These are phyloP conservation scores for Carex pumila DNA, from an alignment of 176 grass and related monocot species.

Conservation along the genomic window DNA sequence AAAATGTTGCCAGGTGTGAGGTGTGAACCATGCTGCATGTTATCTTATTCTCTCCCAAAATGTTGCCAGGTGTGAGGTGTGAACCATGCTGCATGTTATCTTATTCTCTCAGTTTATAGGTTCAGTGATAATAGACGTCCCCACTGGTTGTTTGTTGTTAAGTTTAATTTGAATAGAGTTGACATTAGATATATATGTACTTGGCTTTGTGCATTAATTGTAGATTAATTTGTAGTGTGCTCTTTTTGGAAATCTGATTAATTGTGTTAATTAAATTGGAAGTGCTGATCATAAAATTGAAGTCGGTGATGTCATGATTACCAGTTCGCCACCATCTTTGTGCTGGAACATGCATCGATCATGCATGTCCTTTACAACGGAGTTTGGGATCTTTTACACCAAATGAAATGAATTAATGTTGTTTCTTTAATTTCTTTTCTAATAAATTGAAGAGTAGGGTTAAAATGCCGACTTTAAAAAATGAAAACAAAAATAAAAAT, in stretches of 20 bases:
- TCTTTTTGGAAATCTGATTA: not conserved
- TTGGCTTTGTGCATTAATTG: not conserved
- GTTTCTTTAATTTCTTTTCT: not conserved
- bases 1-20: not conserved
- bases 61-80: not conserved
- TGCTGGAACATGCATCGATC: not conserved
- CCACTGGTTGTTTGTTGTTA: not conserved
- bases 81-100: not conserved
- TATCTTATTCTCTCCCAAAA: not conserved
- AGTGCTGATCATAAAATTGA: not conserved
- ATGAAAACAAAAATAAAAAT: too few species aligned
- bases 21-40: not conserved
- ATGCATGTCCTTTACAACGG: too few species aligned
- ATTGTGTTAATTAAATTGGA: not conserved
- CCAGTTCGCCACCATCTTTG: not conserved
- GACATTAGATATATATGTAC: not conserved
- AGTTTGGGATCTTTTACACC: not conserved
- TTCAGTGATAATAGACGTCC: not conserved
- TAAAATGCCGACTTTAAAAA: too few species aligned
- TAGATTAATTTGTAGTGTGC: not conserved
- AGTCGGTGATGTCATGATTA: conserved; percentile 7
- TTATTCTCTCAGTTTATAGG: not conserved
- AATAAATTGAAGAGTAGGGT: too few species aligned
- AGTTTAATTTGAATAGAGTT: not conserved
- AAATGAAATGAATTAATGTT: not conserved